These are phyloP conservation scores for Colletotrichum chrysophilum DNA, from an alignment of 2,329 filamentous ascomycete species.

Conservation along the genomic window DNA sequence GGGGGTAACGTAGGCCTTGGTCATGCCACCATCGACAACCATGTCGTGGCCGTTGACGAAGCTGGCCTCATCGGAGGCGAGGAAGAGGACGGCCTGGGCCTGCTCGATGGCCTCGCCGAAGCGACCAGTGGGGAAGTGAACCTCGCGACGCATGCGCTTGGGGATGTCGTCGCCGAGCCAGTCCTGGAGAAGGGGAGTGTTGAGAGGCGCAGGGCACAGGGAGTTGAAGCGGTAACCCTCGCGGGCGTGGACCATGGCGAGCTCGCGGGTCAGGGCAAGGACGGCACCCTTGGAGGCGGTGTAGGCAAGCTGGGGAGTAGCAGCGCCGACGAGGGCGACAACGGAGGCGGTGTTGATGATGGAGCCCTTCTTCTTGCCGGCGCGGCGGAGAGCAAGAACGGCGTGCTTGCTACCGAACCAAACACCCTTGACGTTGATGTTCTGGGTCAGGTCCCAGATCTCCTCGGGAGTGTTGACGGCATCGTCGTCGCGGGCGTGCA, in stretches of 20 bases:
- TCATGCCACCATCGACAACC: conserved; percentile 95
- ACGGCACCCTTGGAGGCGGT: conserved; percentile 95
- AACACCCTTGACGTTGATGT: conserved; percentile 98
- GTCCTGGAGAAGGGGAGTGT: conserved; percentile 90
- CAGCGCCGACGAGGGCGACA: conserved; percentile 84
- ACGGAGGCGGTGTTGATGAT: conserved; percentile 94
- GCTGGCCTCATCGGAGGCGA: conserved; percentile 86
- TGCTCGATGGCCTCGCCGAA: conserved; percentile 96
- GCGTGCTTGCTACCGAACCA: conserved; percentile 96
- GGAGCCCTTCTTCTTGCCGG: conserved; percentile 79
- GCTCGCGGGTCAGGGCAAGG: conserved; percentile 84
- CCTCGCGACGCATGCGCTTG: conserved; percentile 82
- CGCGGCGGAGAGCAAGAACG: conserved; percentile 77
- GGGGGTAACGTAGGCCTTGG: conserved; percentile 82
- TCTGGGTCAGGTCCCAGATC: conserved; percentile 93
- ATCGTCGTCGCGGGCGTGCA: conserved; percentile 84
- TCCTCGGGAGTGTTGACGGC: conserved; percentile 84
- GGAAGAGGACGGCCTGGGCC: conserved; percentile 85
- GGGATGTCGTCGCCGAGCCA: conserved; percentile 87
- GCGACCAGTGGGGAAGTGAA: conserved; percentile 87
- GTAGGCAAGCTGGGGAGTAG: conserved; percentile 89
- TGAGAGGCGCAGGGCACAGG: conserved; percentile 88
- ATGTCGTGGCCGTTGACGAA: conserved; percentile 94
- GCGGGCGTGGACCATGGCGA: conserved; percentile 89
- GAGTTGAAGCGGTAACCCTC: conserved; percentile 91